Conservation (phyloP, 495 filamentous ascomycete genomes). For the Penicillium cinerascens region DNA sequence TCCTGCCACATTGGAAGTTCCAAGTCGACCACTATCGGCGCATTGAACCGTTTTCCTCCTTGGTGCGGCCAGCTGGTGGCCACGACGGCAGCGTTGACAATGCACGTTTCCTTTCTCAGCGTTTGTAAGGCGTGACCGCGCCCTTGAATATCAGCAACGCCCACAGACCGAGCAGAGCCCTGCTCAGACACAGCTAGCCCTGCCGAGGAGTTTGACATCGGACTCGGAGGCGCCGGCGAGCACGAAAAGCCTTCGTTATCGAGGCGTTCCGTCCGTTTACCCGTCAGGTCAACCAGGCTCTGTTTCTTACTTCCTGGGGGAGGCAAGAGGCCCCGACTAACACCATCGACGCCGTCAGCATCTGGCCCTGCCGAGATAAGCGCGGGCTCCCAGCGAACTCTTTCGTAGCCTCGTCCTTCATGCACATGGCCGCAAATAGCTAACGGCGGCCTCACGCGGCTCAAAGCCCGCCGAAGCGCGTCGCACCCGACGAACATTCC, state of each 20-base stretch:
- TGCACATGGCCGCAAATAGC: constrained; percentile 52
- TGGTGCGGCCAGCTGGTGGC: constrained; percentile 61
- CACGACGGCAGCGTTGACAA: constrained; percentile 75
- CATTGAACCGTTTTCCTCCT: constrained; percentile 60
- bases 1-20: constrained; percentile 59
- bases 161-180: constrained; percentile 5
- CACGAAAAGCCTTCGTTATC: constrained; percentile 35
- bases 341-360: constrained; percentile 4
- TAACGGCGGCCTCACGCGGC: constrained; percentile 40
- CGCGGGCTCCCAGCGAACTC: constrained; percentile 32
- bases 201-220: constrained; percentile 9
- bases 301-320: constrained; percentile 52
- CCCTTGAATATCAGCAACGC: constrained; percentile 11
- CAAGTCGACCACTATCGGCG: constrained; percentile 75
- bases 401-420: constrained; percentile 45
- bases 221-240: background rate
- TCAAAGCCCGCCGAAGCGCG: constrained; percentile 34
- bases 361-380: background rate
- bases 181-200: constrained; percentile 8
- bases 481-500: constrained; percentile 38
- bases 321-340: constrained; percentile 22
- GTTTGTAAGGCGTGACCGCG: constrained; percentile 27
- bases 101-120: constrained; percentile 65
- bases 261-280: constrained; percentile 39
- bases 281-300: constrained; percentile 54